Evolutionary conservation across 73 alveolate genomes (phyloP).

Genomic region (Symbiodinium pilosum): DNA sequence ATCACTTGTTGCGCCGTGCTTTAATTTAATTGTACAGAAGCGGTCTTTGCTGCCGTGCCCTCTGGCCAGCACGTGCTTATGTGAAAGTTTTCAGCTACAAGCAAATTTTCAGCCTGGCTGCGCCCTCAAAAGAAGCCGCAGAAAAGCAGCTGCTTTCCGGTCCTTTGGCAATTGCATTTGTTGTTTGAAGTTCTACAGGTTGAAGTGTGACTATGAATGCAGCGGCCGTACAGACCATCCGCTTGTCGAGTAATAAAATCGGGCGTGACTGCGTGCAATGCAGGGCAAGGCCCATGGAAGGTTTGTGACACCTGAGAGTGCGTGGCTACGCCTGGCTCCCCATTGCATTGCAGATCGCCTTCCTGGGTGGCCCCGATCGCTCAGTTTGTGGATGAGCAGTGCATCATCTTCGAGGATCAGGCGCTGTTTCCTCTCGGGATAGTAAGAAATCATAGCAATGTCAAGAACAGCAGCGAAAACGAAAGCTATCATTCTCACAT

Average conservation of each 20-base stretch:
- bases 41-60: no score
- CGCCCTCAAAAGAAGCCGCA: slow-evolving; percentile 1
- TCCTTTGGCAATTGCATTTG: background rate
- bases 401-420: slow-evolving; percentile 81
- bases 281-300: no score
- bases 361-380: slow-evolving; percentile 93
- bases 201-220: background rate
- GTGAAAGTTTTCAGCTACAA: background rate
- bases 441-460: no score
- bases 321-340: no score
- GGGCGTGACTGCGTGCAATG: background rate
- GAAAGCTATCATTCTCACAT: no score
- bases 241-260: background rate
- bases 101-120: background rate
- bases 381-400: slow-evolving; percentile 88
- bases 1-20: no score
- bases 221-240: background rate
- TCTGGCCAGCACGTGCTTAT: no score
- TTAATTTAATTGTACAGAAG: no score
- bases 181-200: no score
- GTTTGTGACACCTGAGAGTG: no score
- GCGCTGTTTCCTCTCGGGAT: background rate
- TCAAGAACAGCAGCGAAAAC: no score
- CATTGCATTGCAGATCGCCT: slow-evolving; percentile 20
- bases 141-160: background rate